Conservation (phyloP, 2,329 filamentous ascomycete genomes). For the Pestalotiopsis sp. region DNA sequence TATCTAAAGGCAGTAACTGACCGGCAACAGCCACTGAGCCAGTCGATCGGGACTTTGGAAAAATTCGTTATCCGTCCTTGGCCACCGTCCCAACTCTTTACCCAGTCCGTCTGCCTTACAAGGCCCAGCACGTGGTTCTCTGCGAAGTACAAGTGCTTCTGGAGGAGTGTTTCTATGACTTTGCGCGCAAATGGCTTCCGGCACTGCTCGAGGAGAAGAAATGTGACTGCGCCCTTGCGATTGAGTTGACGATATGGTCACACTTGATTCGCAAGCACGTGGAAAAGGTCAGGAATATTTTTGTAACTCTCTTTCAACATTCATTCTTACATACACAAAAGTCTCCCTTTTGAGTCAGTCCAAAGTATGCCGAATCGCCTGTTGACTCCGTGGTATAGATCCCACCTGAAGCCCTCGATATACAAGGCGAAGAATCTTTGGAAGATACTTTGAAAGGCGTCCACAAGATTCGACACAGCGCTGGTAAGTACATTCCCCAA, state of each 20-base stretch:
- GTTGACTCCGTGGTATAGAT: conserved; percentile 10
- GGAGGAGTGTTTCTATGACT: conserved; percentile 43
- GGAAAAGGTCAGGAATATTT: too few relatives aligned
- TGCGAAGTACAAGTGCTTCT: conserved; percentile 36
- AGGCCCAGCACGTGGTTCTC: conserved; percentile 39
- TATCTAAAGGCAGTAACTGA: too few relatives aligned
- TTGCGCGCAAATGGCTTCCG: conserved; percentile 35
- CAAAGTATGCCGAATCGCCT: too few relatives aligned
- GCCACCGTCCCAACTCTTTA: conserved; percentile 28
- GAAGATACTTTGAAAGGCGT: neutral
- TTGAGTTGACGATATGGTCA: conserved; percentile 40
- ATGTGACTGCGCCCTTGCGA: conserved; percentile 37
- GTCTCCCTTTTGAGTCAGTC: too few relatives aligned
- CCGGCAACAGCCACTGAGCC: too few relatives aligned
- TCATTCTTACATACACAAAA: too few relatives aligned
- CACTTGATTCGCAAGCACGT: conserved; percentile 24
- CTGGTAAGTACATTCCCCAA: neutral
- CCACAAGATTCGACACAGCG: neutral
- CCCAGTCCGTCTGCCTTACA: conserved; percentile 36
- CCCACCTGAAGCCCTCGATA: neutral
- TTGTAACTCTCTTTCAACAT: too few relatives aligned
- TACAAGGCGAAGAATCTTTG: neutral
- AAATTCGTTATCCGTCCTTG: neutral
- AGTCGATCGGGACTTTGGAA: neutral
- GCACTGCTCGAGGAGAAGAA: conserved; percentile 26